Conservation (phyloP, 2,329 filamentous ascomycete genomes). For the Lachnellula occidentalis region DNA sequence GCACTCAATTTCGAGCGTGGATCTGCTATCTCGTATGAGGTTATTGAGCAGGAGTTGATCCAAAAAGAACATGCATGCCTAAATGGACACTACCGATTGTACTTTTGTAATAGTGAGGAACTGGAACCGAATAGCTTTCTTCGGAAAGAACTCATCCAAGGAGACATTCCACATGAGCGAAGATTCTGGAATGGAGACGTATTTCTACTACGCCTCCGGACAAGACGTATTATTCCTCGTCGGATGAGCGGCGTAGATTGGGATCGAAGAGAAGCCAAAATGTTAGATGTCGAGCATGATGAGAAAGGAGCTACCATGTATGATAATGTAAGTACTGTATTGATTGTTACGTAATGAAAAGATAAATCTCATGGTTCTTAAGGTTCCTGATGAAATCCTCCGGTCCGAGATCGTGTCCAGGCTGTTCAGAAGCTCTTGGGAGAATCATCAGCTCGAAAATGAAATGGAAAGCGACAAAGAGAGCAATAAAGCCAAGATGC, state of each 20-base stretch:
- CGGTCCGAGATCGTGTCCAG: neutral
- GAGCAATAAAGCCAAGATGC: neutral
- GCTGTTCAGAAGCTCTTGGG: neutral
- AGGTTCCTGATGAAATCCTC: neutral
- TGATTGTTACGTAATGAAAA: neutral
- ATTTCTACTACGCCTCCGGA: neutral
- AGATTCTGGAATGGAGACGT: neutral
- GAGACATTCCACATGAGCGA: neutral
- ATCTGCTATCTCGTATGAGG: neutral
- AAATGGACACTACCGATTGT: constrained; percentile 1
- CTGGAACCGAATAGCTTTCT: neutral
- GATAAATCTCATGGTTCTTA: neutral
- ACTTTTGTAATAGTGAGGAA: neutral
- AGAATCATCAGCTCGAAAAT: neutral
- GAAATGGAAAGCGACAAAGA: neutral
- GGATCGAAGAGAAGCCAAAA: neutral
- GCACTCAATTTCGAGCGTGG: constrained; percentile 3
- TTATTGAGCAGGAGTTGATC: neutral
- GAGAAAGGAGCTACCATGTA: constrained; percentile 3
- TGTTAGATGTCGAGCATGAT: constrained; percentile 1
- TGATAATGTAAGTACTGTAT: constrained; percentile 2
- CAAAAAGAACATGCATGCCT: neutral
- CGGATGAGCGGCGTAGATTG: neutral
- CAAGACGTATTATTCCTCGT: neutral
- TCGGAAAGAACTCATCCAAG: neutral